Conservation (phyloP, 176 grass and related monocot genomes). For the Raddia guianensis region DNA sequence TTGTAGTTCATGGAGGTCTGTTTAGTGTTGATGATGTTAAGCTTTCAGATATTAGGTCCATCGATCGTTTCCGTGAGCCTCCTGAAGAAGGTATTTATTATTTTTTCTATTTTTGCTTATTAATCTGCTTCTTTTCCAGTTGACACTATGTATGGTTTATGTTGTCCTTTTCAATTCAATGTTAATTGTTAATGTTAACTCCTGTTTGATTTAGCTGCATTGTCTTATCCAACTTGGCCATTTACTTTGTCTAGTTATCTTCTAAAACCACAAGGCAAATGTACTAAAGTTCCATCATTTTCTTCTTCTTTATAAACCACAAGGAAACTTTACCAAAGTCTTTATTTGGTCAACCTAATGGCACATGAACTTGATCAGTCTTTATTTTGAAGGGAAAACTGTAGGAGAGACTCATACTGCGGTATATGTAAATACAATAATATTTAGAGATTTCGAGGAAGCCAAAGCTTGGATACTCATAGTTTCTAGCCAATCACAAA, state of each 20-base stretch:
- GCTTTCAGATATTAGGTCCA: conserved; percentile 80
- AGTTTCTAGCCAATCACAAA: too few relatives aligned
- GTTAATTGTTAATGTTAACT: neutral
- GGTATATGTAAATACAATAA: too few relatives aligned
- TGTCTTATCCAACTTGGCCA: conserved; percentile 20
- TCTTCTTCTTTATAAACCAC: conserved; percentile 13
- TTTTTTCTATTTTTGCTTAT: neutral
- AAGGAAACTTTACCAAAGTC: neutral
- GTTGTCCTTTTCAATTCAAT: neutral
- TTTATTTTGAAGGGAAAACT: neutral
- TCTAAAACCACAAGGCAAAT: conserved; percentile 6
- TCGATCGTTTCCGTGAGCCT: conserved; percentile 91
- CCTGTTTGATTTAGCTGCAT: conserved; percentile 17
- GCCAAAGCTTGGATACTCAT: too few relatives aligned
- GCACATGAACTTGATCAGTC: neutral
- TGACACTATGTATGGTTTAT: conserved; percentile 14
- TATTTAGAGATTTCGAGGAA: too few relatives aligned
- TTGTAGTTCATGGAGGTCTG: conserved; percentile 88
- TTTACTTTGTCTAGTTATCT: neutral
- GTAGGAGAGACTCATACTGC: too few relatives aligned
- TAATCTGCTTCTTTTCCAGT: conserved; percentile 2
- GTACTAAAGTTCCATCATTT: conserved; percentile 13
- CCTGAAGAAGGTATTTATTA: conserved; percentile 84
- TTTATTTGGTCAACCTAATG: conserved; percentile 4
- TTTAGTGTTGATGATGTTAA: conserved; percentile 98